Base-by-base conservation (phyloP, 1,139 yeast species). In the Yamadazyma mexicana region DNA sequence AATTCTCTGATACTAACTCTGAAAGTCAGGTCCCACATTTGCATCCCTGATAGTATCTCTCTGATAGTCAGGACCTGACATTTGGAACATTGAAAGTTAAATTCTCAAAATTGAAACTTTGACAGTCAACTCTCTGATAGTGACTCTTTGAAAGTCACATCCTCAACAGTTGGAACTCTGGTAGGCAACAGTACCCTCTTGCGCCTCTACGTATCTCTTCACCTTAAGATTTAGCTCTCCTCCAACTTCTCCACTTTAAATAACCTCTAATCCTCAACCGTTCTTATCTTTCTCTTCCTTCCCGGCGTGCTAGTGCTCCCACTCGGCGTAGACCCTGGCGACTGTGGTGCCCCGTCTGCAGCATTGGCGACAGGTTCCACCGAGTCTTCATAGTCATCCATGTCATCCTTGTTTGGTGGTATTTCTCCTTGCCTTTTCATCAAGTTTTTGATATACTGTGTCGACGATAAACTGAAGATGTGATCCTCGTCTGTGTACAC, bases 401-500 rank as follows among this genome's bases (percentile, higher is more conserved):
- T 71, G 45, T 72, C 76, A 44, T 72, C 77, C 33, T 60, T 63
- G 48, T 68, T 75, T 26, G 67, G 22, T 6, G 22, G 73, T 37
- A 62, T 58, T 5, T 37, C 35, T 0, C 67, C 66, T 40, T 61
- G 65, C 35, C 59, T 59, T 49, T 72, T 77, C 62, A 75, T 75
- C 45, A 79, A 61, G 38, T 77, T 78, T 58, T 83, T 81, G 36
- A 83, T 79, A 53, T 81, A 87, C 18, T 81, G 79, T 1, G 85
- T 81, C 3, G 94, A 83, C 44, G 95, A 83, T 56, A 87, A 65
- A 32, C 95, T 85, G 64, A 91, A 91, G 6, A 91, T 77, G 36
- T 96, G 80, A 55, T 91, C 98, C 31, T 84, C 87, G 47, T 88
- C 95, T 0, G 81, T 77, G 57, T 83, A 79, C 7, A 72, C 70